These are phyloP conservation scores for Pleurotus ostreatus DNA, from an alignment of 768 basidiomycete species.

Conservation along the genomic window DNA sequence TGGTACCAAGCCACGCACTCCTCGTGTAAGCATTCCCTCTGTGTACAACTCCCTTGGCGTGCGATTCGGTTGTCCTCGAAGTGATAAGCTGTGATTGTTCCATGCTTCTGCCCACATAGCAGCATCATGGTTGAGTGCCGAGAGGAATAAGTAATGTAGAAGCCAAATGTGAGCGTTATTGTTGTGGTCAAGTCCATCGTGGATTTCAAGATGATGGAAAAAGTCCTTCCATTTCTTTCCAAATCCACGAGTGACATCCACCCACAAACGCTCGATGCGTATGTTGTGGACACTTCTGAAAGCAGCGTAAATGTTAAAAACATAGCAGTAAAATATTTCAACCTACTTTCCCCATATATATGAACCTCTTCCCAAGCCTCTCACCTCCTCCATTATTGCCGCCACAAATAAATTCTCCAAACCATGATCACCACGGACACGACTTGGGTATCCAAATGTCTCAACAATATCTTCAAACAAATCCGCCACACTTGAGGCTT, in stretches of 20 bases:
- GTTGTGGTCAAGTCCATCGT: constrained; percentile 21
- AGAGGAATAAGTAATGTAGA: constrained; percentile 33
- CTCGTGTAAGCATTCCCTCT: constrained; percentile 27
- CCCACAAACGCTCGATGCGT: constrained; percentile 35
- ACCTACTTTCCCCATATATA: constrained; percentile 22
- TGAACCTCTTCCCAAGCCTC: constrained; percentile 14
- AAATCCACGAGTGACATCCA: constrained; percentile 29
- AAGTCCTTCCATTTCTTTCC: constrained; percentile 35
- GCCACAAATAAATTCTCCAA: constrained; percentile 21
- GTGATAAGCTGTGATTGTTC: constrained; percentile 28
- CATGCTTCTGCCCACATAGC: constrained; percentile 26
- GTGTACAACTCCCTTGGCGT: constrained; percentile 25
- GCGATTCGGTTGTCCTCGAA: constrained; percentile 13
- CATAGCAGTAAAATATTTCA: neutral
- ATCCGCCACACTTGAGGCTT: constrained; percentile 16
- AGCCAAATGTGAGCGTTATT: constrained; percentile 33
- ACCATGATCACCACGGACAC: constrained; percentile 24
- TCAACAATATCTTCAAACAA: constrained; percentile 18
- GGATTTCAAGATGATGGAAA: constrained; percentile 29
- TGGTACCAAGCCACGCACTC: constrained; percentile 18
- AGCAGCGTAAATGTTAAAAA: neutral
- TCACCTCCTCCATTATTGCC: constrained; percentile 14
- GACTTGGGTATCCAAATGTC: constrained; percentile 27
- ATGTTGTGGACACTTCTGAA: constrained; percentile 36
- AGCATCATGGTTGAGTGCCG: constrained; percentile 25